These are phyloP conservation scores for Pinus taeda DNA, from an alignment of 75 land plant genomes.

Conservation along the genomic window DNA sequence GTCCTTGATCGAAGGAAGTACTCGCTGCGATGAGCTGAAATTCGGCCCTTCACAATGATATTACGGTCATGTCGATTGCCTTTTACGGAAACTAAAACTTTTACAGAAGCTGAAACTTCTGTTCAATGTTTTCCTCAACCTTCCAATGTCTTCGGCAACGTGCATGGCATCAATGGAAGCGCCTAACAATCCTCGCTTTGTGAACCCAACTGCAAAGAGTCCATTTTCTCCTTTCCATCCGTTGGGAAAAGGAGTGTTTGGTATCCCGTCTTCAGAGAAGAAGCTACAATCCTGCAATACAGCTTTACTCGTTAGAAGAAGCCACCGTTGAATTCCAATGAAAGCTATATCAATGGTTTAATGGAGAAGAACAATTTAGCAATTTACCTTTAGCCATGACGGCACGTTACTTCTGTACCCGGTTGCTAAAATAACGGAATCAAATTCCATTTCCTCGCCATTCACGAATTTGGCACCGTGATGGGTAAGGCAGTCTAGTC, in stretches of 20 bases:
- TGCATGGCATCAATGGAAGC: conserved; percentile 21
- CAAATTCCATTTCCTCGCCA: conserved; percentile 44
- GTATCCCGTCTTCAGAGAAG: neutral
- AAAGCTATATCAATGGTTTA: too few relatives aligned
- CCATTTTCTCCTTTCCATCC: conserved; percentile 7
- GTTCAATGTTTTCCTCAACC: conserved; percentile 3
- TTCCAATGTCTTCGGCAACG: conserved; percentile 18
- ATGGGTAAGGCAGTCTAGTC: conserved; percentile 23
- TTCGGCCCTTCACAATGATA: too few relatives aligned
- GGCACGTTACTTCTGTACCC: conserved; percentile 89
- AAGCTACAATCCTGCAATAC: neutral
- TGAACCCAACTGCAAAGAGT: conserved; percentile 21
- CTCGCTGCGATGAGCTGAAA: too few relatives aligned
- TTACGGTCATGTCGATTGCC: too few relatives aligned
- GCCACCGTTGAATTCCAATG: too few relatives aligned
- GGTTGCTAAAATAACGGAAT: conserved; percentile 75
- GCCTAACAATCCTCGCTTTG: conserved; percentile 18
- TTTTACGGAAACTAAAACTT: neutral
- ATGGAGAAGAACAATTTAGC: neutral
- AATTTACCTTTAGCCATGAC: conserved; percentile 64
- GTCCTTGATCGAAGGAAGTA: too few relatives aligned
- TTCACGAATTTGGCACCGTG: conserved; percentile 50
- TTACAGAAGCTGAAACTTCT: neutral
- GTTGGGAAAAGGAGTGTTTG: neutral
- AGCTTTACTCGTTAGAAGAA: too few relatives aligned